phyloP scores from a whole-genome alignment of 2,329 filamentous ascomycete genomes.

The Ceratocystis ficicola region DNA sequence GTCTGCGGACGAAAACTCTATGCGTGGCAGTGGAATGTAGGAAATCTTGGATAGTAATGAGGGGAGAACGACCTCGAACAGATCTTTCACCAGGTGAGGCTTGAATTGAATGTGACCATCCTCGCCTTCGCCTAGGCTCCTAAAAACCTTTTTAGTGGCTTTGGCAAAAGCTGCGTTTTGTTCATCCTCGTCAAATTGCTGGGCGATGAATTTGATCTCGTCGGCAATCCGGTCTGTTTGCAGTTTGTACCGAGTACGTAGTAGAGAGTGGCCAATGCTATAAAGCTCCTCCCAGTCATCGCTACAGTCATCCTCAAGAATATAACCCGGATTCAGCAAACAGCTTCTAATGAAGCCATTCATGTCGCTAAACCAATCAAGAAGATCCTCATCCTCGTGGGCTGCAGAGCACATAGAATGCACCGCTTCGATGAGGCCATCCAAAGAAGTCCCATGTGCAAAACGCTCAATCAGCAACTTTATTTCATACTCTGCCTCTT shows the following conservation, averaged over 20 bases:
- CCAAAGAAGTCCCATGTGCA: constrained; percentile 81
- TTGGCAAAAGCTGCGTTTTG: constrained; percentile 72
- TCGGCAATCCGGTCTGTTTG: constrained; percentile 81
- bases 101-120: constrained; percentile 83
- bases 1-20: constrained; percentile 77
- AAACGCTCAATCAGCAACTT: constrained; percentile 87
- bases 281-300: constrained; percentile 74
- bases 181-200: constrained; percentile 79
- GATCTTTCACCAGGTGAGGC: constrained; percentile 78
- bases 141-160: constrained; percentile 73
- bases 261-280: constrained; percentile 72
- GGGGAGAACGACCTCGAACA: constrained; percentile 77
- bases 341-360: constrained; percentile 69
- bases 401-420: constrained; percentile 78
- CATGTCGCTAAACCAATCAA: constrained; percentile 73
- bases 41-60: constrained; percentile 69
- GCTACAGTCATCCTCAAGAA: constrained; percentile 69
- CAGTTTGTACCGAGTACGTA: constrained; percentile 74
- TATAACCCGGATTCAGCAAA: constrained; percentile 79
- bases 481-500: constrained; percentile 64
- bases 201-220: constrained; percentile 77
- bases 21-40: constrained; percentile 86
- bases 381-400: constrained; percentile 74
- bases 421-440: constrained; percentile 76
- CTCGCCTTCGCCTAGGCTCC: constrained; percentile 71